phyloP scores from a whole-genome alignment of 2,329 filamentous ascomycete genomes.

The Diaporthe batatas region DNA sequence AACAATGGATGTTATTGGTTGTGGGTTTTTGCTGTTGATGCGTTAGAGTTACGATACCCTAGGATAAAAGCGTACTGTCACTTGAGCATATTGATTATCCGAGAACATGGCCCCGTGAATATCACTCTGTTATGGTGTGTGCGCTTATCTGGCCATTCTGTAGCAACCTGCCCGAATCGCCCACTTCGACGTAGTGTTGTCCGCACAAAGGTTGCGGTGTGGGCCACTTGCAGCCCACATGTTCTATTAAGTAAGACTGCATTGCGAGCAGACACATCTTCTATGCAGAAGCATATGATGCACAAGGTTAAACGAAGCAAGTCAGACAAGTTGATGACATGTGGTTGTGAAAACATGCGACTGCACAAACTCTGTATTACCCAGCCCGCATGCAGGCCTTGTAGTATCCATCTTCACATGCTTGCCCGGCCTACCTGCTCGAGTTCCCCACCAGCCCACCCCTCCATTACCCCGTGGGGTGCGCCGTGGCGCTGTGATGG shows the following conservation, averaged over 20 bases:
- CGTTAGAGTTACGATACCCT: slow-evolving; percentile 38
- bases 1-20: background rate
- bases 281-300: background rate
- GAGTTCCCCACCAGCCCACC: slow-evolving; percentile 18
- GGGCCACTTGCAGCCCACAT: no score
- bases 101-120: background rate
- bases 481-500: slow-evolving; percentile 9
- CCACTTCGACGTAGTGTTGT: background rate
- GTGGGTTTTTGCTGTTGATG: background rate
- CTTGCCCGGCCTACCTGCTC: background rate
- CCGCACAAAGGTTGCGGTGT: no score
- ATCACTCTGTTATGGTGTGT: background rate
- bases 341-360: slow-evolving; percentile 4
- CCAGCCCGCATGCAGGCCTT: no score
- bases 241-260: no score
- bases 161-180: background rate
- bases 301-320: background rate
- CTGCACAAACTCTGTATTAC: no score
- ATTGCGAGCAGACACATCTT: background rate
- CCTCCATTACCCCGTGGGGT: slow-evolving; percentile 33
- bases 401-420: slow-evolving; percentile 24
- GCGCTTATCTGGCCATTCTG: background rate
- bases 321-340: background rate
- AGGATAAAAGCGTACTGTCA: background rate
- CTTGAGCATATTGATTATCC: background rate